Evolutionary conservation across 78 protist genomes (phyloP), one percentile per base, ranked within the genome.

Genomic region (Anaeramoeba flamelloides): DNA sequence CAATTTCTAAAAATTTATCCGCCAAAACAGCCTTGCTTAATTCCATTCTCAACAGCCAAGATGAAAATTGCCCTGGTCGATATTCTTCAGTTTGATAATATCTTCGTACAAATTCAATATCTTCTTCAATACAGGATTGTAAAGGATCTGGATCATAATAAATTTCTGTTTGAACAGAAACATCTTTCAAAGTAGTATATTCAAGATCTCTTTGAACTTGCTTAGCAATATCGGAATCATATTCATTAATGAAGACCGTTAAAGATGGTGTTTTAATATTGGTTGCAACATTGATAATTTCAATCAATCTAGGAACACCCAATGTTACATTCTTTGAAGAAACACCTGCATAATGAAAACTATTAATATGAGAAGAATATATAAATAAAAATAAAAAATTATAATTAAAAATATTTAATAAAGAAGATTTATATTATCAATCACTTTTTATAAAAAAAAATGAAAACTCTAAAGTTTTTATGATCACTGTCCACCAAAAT

Each of bases 291-390:
- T 97, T 93, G 89, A 98, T 93, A 40, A 98, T 76, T 88, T 98
- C 99, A 81, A 86, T 86, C 82, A 98, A 86, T 8, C 91, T 84
- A 2, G 92, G 91, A 65, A 87, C 90, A 2, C 92, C 88, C 40
- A 95, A 92, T 4, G 99, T 95, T 64, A 96, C 98, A 84, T 91
- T 98, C 93, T 97, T 98, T 38, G 93, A 69, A 0, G 95, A 84
- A 75, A 96, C 94, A 76, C 99, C 99, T 39, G 99, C 99, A 75
- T 81, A 90, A 65, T 83, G 86, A 81, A 83, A 83, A 31, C 76
- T 83, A 74, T 83, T 1, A 2, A 22, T 3, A 34, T n/a, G 4
- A 12, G 1, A 1, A 36, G 1, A 38, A 38, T 36, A 38, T 77
- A 36, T 4, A 1, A 1, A 76, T 8, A 76, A 22, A 76, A 8